Evolutionary conservation across 2,329 filamentous ascomycete genomes (phyloP), one percentile per base, ranked within the genome.

Genomic region (Colletotrichum truncatum): DNA sequence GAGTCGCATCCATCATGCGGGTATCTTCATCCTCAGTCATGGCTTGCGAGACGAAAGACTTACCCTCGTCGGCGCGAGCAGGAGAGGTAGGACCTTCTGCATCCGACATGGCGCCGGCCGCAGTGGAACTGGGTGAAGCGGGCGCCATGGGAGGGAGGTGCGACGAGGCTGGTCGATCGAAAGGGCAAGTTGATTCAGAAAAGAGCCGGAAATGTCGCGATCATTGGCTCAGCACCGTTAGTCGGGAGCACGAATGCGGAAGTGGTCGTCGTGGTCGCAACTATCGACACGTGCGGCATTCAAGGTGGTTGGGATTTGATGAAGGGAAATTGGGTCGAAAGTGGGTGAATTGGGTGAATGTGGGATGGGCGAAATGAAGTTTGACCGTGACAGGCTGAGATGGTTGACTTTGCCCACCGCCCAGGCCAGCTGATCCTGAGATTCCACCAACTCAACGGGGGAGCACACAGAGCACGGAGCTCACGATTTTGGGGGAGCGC

Each of bases 61-160:
- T 83, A 70, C 72, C 71, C 68, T 82, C 81, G 56, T 49, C 54
- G 21, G 70, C 69, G 30, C 75, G 76, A 23, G 70, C 75, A 21
- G 84, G 84, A 8, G 84, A 85, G 70, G 82, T 84, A 21, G 78
- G 77, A 1, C 75, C 73, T 61, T 85, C 83, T 32, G 77, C 71
- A 58, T 85, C 84, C 49, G 82, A 84, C 69, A 79, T 78, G 66
- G 75, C 78, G 62, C 74, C 75, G 63, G 75, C 69, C 16, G 52
- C 65, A 32, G 67, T 54, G 18, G 78, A 82, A 70, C 73, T 77
- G 38, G 80, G 80, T 38, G 81, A 80, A 38, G 48, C 54, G 28
- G 78, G 76, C 52, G 76, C 76, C 78, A 81, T 81, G 49, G 21
- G 21, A n/a, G 57, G 14, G 36, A 45, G 34, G 49, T 23, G 49